Percentiles rank a stretch among this genome's conserved stretches.
These are phyloP conservation scores for Suzukiozyma palmioleophila DNA, from an alignment of 1,139 yeast species.

Conservation along the genomic window DNA sequence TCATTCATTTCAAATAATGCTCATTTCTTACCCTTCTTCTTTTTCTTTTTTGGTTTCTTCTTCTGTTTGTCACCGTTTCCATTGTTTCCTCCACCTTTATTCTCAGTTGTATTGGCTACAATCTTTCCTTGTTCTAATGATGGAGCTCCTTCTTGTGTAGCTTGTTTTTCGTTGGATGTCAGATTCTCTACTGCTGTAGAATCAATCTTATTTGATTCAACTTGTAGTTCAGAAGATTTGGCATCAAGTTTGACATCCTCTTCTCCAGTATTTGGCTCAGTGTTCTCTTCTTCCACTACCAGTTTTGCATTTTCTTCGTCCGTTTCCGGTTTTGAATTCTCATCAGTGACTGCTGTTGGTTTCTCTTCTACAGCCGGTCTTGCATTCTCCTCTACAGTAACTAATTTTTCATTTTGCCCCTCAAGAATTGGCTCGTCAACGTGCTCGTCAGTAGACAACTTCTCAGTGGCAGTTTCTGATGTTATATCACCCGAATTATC, in stretches of 20 bases:
- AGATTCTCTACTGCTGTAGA: slow-evolving; percentile 1
- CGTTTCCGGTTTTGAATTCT: not conserved
- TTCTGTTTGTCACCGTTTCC: slow-evolving; percentile 10
- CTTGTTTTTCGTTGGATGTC: not conserved
- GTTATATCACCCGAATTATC: too few species aligned
- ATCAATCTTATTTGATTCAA: not conserved
- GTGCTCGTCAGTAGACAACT: too few species aligned
- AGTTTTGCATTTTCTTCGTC: not conserved
- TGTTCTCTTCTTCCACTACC: not conserved
- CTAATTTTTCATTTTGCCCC: too few species aligned
- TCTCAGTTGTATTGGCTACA: not conserved
- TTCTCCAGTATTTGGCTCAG: not conserved
- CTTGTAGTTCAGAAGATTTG: not conserved
- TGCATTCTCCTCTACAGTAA: not conserved
- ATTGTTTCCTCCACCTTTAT: slow-evolving; percentile 16
- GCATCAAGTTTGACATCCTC: not conserved
- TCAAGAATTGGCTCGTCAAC: too few species aligned
- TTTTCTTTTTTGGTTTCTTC: slow-evolving; percentile 9
- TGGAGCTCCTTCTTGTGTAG: too few species aligned
- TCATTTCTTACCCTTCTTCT: slow-evolving; percentile 9
- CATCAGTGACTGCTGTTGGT: not conserved
- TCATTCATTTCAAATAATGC: too few species aligned
- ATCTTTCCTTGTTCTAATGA: too few species aligned
- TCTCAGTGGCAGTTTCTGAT: not conserved
- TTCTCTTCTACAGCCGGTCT: not conserved